A percentile compares a stretch with the other conserved stretches of the same genome.
phyloP scores from a whole-genome alignment of 805 yeast genomes.

The Candida odintsovae region DNA sequence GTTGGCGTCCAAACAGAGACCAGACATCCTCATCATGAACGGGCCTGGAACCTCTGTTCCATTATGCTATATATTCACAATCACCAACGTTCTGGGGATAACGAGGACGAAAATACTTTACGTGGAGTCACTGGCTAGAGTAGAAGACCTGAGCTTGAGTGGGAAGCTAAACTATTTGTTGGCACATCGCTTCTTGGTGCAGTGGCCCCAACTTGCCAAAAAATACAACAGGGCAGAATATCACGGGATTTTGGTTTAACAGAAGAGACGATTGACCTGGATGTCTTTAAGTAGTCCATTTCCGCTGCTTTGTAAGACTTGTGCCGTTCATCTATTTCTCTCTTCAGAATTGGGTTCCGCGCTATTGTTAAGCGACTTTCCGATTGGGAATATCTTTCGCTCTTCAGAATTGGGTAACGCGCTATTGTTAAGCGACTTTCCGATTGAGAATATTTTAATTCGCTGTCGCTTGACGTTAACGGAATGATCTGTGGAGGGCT shows the following conservation, averaged over 20 bases:
- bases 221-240: conserved; percentile 61
- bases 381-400: background rate
- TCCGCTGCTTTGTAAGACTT: background rate
- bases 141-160: conserved; percentile 63
- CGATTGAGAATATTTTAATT: background rate
- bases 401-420: no score
- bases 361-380: background rate
- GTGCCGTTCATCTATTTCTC: no score
- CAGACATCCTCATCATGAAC: conserved; percentile 47
- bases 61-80: conserved; percentile 50
- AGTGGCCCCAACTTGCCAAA: conserved; percentile 66
- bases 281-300: background rate
- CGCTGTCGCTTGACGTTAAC: background rate
- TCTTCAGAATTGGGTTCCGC: background rate
- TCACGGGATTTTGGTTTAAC: conserved; percentile 67
- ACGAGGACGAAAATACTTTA: conserved; percentile 59
- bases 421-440: background rate
- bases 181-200: conserved; percentile 77
- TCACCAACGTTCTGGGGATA: conserved; percentile 41
- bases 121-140: conserved; percentile 85
- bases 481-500: no score
- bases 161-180: conserved; percentile 70
- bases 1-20: conserved; percentile 19
- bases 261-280: no score
- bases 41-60: conserved; percentile 86